phyloP scores from a whole-genome alignment of 1,139 yeast species.

The Magnusiomyces tetraspermus region DNA sequence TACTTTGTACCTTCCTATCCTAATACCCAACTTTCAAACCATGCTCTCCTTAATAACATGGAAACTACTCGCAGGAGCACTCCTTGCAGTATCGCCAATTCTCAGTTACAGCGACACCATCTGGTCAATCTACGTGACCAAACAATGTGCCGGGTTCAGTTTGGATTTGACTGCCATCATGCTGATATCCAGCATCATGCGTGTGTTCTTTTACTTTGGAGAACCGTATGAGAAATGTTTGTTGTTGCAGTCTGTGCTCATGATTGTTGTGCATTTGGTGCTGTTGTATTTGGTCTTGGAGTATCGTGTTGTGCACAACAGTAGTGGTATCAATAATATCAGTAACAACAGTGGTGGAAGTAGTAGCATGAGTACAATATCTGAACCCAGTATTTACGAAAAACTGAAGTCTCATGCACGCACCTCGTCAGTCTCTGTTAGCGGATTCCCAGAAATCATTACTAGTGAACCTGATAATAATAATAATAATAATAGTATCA shows the following conservation, averaged over 20 bases:
- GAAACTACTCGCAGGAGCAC: conserved; percentile 18
- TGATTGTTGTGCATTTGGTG: conserved; percentile 64
- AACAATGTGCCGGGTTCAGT: conserved; percentile 70
- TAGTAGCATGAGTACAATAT: too few species aligned
- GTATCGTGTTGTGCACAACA: conserved; percentile 39
- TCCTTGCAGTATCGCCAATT: conserved; percentile 53
- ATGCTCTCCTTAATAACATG: conserved; percentile 10
- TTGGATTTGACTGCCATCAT: conserved; percentile 86
- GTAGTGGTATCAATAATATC: background rate
- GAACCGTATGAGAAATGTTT: conserved; percentile 72
- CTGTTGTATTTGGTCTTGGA: conserved; percentile 53
- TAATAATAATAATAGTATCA: too few species aligned
- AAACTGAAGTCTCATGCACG: background rate
- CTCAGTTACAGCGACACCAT: conserved; percentile 82
- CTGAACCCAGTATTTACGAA: too few species aligned
- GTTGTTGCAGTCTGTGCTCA: conserved; percentile 64
- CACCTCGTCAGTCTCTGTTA: background rate
- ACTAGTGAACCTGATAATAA: too few species aligned
- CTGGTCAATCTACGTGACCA: conserved; percentile 50
- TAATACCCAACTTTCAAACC: too few species aligned
- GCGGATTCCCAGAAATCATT: background rate
- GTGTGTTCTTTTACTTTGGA: conserved; percentile 67
- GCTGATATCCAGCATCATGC: conserved; percentile 65
- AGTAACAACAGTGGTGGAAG: too few species aligned
- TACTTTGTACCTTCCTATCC: too few species aligned